Conservation (phyloP, 1,284 basidiomycete genomes). For the Spongispora temasekensis region DNA sequence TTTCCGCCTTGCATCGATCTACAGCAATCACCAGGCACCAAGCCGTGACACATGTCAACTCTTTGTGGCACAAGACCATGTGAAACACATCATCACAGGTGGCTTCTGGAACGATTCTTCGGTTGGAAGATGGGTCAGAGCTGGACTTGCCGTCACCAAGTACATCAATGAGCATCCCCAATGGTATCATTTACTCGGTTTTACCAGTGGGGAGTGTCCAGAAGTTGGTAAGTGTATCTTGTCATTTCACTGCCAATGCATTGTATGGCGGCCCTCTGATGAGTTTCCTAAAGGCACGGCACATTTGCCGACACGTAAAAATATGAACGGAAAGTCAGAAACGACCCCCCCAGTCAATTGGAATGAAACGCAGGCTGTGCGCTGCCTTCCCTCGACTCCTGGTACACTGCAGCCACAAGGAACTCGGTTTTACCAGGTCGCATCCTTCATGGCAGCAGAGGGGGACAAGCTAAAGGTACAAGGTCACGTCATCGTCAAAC, state of each 20-base stretch:
- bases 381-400: neutral
- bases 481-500: neutral
- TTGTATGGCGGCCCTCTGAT: neutral
- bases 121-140: neutral
- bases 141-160: neutral
- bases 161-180: neutral
- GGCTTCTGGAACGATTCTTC: no score
- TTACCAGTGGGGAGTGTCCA: neutral
- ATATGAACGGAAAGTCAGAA: neutral
- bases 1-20: slow-evolving; percentile 10
- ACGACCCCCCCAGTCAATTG: neutral
- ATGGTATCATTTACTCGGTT: neutral
- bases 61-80: neutral
- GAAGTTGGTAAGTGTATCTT: neutral
- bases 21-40: slow-evolving; percentile 13
- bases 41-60: no score
- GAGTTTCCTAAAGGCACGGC: neutral
- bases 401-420: neutral
- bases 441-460: neutral
- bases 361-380: neutral
- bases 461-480: neutral
- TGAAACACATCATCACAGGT: neutral
- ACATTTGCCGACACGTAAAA: neutral
- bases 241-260: no score
- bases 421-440: neutral